Base-by-base conservation (phyloP, 495 filamentous ascomycete genomes). In the Penicillium flavigenum region DNA sequence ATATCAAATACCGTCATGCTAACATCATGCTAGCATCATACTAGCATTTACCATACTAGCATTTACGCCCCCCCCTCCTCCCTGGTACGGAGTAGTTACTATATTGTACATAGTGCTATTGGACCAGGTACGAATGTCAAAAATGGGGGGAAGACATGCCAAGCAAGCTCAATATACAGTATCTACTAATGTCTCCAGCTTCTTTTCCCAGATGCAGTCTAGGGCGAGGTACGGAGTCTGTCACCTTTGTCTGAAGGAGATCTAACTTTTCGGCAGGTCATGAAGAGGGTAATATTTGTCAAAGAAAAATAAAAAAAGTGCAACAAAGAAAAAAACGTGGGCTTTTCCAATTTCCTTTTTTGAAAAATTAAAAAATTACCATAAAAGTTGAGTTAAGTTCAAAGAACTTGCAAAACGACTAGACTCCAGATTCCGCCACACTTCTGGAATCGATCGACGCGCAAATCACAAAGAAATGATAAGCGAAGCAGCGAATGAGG, bases 401-500 rank as follows among this genome's bases (percentile, higher is more conserved):
- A 38, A 36, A 38, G 34, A 7, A 38, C 14, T 8, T 16, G 14
- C 5, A 38, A 7, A 16, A n/a, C 29, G 12, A 36, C 6, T 17
- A 9, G 36, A 27, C 52, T 47, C 39, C n/a, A 12, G 14, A 36
- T 48, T 57, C 51, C 29, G 44, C 22, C 31, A 48, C 44, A 10
- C 50, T 59, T 54, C 60, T 54, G 51, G 48, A 62, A 58, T 52
- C 19, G 39, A 47, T 53, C 48, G 43, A 61, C 43, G 20, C 26
- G 34, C 45, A 26, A 19, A 27, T 38, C 50, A 31, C 36, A 42
- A 58, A 44, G 24, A 44, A 20, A 55, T 49, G 56, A 59, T 55
- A 59, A 59, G 57, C 56, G 45, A 59, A 47, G 39, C 51, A 36
- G 46, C 60, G 50, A 62, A 62, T 62, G 17, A 44, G 45, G 19